Conservation (phyloP, 495 filamentous ascomycete species). For the Chaetomium tenue region DNA sequence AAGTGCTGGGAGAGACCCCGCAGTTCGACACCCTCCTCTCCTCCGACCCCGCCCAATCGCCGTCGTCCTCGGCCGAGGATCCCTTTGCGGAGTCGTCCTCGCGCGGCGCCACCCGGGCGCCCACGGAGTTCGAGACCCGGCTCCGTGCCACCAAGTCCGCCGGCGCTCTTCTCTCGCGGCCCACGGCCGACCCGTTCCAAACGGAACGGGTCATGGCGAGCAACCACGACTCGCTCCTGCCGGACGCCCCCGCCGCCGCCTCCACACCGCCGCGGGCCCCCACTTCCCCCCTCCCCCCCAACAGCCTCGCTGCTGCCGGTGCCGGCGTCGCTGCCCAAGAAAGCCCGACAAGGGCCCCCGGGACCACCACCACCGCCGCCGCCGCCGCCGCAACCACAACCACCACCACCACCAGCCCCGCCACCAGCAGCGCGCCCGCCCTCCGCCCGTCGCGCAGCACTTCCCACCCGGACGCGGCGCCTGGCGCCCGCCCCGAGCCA, state of each 20-base stretch:
- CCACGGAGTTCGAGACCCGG: background rate
- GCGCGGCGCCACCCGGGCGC: background rate
- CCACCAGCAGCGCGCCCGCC: background rate
- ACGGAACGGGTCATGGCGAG: constrained; percentile 19
- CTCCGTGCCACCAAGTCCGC: background rate
- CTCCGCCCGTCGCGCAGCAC: background rate
- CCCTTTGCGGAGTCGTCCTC: background rate
- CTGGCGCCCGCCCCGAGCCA: background rate
- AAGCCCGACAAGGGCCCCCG: background rate
- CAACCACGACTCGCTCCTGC: constrained; percentile 10
- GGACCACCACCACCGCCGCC: background rate
- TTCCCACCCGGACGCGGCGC: background rate
- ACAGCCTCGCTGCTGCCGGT: too few relatives aligned
- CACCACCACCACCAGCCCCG: background rate
- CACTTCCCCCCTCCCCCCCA: background rate
- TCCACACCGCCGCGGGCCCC: background rate
- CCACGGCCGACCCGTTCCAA: constrained; percentile 18
- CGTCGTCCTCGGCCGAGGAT: background rate
- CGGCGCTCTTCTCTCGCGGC: background rate
- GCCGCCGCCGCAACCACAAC: background rate
- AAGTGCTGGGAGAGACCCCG: constrained; percentile 21
- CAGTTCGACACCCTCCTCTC: background rate
- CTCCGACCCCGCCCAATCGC: too few relatives aligned
- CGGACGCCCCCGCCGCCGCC: background rate
- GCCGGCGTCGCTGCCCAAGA: background rate